These are phyloP conservation scores for Aaosphaeria arxii DNA, from an alignment of 2,329 filamentous ascomycete genomes.

Conservation along the genomic window DNA sequence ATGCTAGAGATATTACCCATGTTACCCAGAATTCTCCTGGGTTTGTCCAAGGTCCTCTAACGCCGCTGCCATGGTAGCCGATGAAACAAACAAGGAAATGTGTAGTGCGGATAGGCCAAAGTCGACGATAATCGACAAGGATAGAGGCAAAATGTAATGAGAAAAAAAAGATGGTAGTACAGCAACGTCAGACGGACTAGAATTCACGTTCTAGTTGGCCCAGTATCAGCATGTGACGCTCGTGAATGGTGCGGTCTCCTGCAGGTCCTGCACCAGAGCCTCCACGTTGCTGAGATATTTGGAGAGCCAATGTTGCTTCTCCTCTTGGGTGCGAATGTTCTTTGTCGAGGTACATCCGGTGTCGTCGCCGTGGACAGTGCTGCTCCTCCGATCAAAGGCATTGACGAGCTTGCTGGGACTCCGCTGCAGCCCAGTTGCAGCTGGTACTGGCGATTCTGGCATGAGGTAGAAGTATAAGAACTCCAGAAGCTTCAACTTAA, in stretches of 20 bases:
- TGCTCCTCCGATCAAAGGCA: slow-evolving; percentile 31
- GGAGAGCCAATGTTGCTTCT: slow-evolving; percentile 78
- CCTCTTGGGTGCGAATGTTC: slow-evolving; percentile 63
- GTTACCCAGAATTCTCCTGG: too few relatives aligned
- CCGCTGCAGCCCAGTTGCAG: slow-evolving; percentile 28
- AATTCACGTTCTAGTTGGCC: not conserved
- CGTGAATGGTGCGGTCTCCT: slow-evolving; percentile 65
- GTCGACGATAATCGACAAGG: too few relatives aligned
- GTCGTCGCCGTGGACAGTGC: slow-evolving; percentile 25
- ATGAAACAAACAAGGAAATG: too few relatives aligned
- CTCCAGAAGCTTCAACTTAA: slow-evolving; percentile 94
- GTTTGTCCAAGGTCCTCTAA: too few relatives aligned
- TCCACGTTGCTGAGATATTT: slow-evolving; percentile 75
- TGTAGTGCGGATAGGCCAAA: too few relatives aligned
- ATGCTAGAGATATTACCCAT: too few relatives aligned
- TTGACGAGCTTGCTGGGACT: slow-evolving; percentile 32
- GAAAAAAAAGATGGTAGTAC: too few relatives aligned
- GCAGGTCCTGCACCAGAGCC: slow-evolving; percentile 79
- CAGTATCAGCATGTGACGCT: slow-evolving; percentile 24
- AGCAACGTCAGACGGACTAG: too few relatives aligned
- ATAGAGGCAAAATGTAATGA: too few relatives aligned
- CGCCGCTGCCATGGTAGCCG: too few relatives aligned
- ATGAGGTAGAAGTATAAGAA: slow-evolving; percentile 99
- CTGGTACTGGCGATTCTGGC: slow-evolving; percentile 67
- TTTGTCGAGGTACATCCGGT: slow-evolving; percentile 20